Evolutionary conservation across 2,329 filamentous ascomycete species (phyloP).

Genomic region (Aschersonia sp.): DNA sequence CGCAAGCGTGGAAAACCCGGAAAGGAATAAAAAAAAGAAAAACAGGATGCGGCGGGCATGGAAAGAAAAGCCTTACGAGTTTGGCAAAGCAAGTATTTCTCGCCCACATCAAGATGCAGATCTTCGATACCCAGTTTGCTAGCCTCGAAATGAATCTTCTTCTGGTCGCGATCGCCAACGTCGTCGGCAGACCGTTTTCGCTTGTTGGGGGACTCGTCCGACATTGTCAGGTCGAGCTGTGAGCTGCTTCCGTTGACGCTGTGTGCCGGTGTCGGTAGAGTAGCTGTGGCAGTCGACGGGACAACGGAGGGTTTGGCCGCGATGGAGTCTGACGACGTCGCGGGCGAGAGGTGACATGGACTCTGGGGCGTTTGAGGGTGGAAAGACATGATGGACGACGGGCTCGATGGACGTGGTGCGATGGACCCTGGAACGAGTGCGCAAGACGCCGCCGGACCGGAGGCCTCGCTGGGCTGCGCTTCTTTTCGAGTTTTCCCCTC

Average conservation of each 20-base stretch:
- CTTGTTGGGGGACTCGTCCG: constrained; percentile 43
- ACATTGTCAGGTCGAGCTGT: constrained; percentile 29
- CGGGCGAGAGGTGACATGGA: constrained; percentile 46
- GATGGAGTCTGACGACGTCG: constrained; percentile 34
- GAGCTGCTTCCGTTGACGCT: constrained; percentile 43
- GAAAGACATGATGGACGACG: constrained; percentile 44
- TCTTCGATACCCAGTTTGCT: constrained; percentile 47
- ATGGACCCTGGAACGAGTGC: constrained; percentile 12
- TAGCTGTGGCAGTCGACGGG: constrained; percentile 23
- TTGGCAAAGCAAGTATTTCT: constrained; percentile 53
- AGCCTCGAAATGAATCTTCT: constrained; percentile 49
- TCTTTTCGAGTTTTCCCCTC: constrained; percentile 9
- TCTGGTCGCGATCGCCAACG: constrained; percentile 38
- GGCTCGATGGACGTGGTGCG: constrained; percentile 10
- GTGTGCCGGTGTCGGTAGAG: constrained; percentile 47
- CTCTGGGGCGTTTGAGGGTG: constrained; percentile 55
- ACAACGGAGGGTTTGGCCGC: constrained; percentile 37
- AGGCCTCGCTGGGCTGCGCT: constrained; percentile 16
- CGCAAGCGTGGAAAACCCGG: no score
- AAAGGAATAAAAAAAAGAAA: constrained; percentile 6
- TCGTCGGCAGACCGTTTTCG: constrained; percentile 47
- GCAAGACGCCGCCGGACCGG: constrained; percentile 16
- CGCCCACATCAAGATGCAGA: constrained; percentile 51
- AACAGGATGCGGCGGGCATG: constrained; percentile 16
- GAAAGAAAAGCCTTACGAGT: constrained; percentile 47